Base-by-base conservation (phyloP, 2,329 filamentous ascomycete genomes). In the Ciborinia camelliae region DNA sequence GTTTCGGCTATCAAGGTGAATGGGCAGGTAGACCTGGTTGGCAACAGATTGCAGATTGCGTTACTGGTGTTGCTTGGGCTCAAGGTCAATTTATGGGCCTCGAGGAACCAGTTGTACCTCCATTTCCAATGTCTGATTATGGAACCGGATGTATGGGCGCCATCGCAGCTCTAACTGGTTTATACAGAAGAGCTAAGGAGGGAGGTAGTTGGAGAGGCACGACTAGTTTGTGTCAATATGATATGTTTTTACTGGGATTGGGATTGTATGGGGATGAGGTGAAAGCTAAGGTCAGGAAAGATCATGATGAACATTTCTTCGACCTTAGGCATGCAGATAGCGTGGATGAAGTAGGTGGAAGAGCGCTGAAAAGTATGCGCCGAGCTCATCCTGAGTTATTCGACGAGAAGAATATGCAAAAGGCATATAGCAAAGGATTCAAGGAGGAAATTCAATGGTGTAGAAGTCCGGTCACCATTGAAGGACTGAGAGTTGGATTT, bases 61-160 rank as follows among this genome's bases (percentile, higher is more conserved):
- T 70, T 26, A 71, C 70, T 30, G 71, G 71, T 45, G 67, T 72
- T 3, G 71, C 72, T 6, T 72, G 71, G 70, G 71, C 70, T n/a
- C 86, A 88, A 70, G 85, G 85, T n/a, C 73, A 76, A 9, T 84
- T 84, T 68, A 86, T 88, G 84, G 83, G 82, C 1, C 72, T 86
- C 15, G 72, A 82, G 39, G 86, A 89, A 71, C 86, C 87, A 20
- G 82, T 90, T 1, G 84, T 90, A 0, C 87, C 87, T 53, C 86
- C 86, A 0, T 86, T 87, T 65, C 84, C 84, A 37, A 86, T 86
- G 68, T 85, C 82, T 28, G 84, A 84, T 76, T 91, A 91, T 70
- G 88, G 88, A 47, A 90, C 88, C 0, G 89, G 88, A 37, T 90
- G 86, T 72, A 87, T 90, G 77, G 89, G 88, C 4, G 86, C 86